A percentile compares a stretch with the other conserved stretches of the same genome.
phyloP scores from a whole-genome alignment of 345 rosid genomes.

The Passiflora organensis region DNA sequence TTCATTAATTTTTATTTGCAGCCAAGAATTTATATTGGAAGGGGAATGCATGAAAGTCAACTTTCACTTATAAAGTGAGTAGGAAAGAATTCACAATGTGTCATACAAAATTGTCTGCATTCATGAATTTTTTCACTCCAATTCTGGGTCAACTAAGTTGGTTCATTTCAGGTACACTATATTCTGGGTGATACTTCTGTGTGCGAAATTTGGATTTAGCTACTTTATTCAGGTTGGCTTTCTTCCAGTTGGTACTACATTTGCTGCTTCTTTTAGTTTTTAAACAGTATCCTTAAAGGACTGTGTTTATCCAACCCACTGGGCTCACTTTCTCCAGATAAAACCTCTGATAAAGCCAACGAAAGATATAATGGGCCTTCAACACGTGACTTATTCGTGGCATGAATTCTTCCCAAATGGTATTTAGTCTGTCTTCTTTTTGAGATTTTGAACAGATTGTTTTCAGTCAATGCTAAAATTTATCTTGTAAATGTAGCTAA shows the following conservation, averaged over 20 bases:
- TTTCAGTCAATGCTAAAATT: slow-evolving; percentile 6
- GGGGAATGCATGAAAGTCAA: slow-evolving; percentile 99
- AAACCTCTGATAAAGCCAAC: slow-evolving; percentile 89
- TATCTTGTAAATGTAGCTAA: slow-evolving; percentile 45
- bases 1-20: slow-evolving; percentile 35
- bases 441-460: slow-evolving; percentile 9
- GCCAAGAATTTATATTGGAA: slow-evolving; percentile 91
- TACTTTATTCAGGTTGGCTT: slow-evolving; percentile 69
- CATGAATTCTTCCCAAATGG: slow-evolving; percentile 90
- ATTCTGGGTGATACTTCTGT: slow-evolving; percentile 78
- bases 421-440: slow-evolving; percentile 22
- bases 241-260: background rate
- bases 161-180: slow-evolving; percentile 68
- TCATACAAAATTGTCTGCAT: background rate
- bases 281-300: too few species aligned
- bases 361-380: slow-evolving; percentile 69
- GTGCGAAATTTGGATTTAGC: slow-evolving; percentile 66
- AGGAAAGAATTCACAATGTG: background rate
- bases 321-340: slow-evolving; percentile 36
- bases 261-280: background rate
- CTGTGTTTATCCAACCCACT: too few species aligned
- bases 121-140: background rate
- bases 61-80: slow-evolving; percentile 85
- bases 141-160: slow-evolving; percentile 8
- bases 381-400: slow-evolving; percentile 63